These are phyloP conservation scores for Candida anglica DNA, from an alignment of 805 yeast species.

Conservation along the genomic window DNA sequence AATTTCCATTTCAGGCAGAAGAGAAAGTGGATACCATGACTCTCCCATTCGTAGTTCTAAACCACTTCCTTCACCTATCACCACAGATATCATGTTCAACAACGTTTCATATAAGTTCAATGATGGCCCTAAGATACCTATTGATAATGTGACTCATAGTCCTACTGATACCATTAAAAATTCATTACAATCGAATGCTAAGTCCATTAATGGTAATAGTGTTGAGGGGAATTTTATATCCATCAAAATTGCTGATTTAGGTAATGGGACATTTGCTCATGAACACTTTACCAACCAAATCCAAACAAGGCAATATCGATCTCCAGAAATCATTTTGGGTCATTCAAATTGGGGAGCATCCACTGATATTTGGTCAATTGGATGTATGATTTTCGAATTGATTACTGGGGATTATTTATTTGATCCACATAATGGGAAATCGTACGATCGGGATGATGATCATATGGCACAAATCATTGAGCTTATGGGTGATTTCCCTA, in stretches of 20 bases:
- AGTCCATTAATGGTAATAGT: background rate
- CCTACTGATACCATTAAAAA: slow-evolving; percentile 1
- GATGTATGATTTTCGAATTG: slow-evolving; percentile 55
- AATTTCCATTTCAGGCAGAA: slow-evolving; percentile 2
- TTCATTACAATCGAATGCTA: background rate
- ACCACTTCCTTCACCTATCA: slow-evolving; percentile 45
- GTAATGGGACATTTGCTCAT: slow-evolving; percentile 82
- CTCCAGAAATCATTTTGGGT: slow-evolving; percentile 63
- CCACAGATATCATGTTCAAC: slow-evolving; percentile 14
- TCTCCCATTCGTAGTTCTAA: slow-evolving; percentile 42
- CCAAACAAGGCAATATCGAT: slow-evolving; percentile 88
- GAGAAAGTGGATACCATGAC: slow-evolving; percentile 2
- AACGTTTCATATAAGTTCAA: slow-evolving; percentile 7
- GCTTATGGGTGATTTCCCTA: slow-evolving; percentile 40
- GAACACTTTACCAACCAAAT: slow-evolving; percentile 84
- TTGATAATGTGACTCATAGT: background rate
- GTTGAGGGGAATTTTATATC: slow-evolving; percentile 15
- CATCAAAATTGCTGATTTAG: slow-evolving; percentile 87
- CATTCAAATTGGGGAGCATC: slow-evolving; percentile 55
- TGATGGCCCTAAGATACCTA: background rate
- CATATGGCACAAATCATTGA: slow-evolving; percentile 63
- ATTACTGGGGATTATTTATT: slow-evolving; percentile 60
- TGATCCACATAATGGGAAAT: slow-evolving; percentile 52
- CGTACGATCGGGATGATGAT: slow-evolving; percentile 53
- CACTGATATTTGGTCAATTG: slow-evolving; percentile 59